Evolutionary conservation across 257 asterid genomes (phyloP).

Genomic region (Echium plantagineum): DNA sequence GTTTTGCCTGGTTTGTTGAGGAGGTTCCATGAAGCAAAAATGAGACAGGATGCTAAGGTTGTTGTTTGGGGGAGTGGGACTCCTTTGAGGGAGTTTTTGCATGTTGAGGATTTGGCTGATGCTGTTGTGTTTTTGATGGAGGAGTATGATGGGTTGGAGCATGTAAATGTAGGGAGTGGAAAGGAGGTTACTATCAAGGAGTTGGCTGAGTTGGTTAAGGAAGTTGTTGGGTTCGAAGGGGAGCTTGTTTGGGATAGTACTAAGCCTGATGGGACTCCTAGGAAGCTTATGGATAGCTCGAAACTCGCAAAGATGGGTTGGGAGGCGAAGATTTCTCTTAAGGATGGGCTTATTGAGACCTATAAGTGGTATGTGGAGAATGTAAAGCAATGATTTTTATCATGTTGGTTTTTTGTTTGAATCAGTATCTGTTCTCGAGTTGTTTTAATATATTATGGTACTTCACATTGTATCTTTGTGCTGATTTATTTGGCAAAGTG

Average conservation of each 20-base stretch:
- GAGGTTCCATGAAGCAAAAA: constrained; percentile 76
- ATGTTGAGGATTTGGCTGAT: constrained; percentile 87
- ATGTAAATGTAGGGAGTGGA: constrained; percentile 91
- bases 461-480: neutral
- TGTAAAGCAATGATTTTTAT: constrained; percentile 34
- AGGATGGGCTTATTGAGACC: constrained; percentile 62
- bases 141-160: constrained; percentile 64
- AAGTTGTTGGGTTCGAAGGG: constrained; percentile 76
- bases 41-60: constrained; percentile 32
- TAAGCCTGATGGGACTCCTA: constrained; percentile 92
- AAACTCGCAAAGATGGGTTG: constrained; percentile 73
- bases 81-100: constrained; percentile 81
- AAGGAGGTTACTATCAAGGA: constrained; percentile 79
- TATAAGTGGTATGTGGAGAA: constrained; percentile 79
- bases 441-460: constrained; percentile 4
- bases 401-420: constrained; percentile 11
- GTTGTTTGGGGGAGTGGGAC: constrained; percentile 95
- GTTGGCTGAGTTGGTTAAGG: constrained; percentile 78
- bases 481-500: neutral
- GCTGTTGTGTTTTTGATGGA: constrained; percentile 64
- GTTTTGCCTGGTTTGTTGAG: constrained; percentile 76
- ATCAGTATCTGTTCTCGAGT: neutral
- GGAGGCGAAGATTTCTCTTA: constrained; percentile 64
- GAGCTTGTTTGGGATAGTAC: constrained; percentile 73
- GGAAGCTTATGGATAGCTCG: constrained; percentile 94